Conservation (phyloP, 2,329 filamentous ascomycete species). For the Cyphellophora europaea region DNA sequence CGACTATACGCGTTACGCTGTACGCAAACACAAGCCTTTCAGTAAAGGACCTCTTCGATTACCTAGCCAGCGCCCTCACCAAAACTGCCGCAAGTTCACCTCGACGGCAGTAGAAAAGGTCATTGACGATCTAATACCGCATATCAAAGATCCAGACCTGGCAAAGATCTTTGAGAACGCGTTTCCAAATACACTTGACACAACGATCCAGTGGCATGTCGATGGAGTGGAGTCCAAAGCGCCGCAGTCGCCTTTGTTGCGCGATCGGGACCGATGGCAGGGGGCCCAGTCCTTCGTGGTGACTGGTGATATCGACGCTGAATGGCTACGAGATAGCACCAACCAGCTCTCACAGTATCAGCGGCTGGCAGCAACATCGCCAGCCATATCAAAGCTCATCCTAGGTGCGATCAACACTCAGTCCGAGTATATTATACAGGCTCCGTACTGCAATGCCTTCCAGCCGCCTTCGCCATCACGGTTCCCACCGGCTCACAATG, state of each 20-base stretch:
- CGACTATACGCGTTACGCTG: conserved; percentile 22
- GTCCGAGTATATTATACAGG: conserved; percentile 85
- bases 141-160: conserved; percentile 76
- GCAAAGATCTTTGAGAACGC: conserved; percentile 91
- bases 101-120: conserved; percentile 81
- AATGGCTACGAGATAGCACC: conserved; percentile 82
- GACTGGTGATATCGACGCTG: conserved; percentile 84
- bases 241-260: conserved; percentile 28
- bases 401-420: conserved; percentile 94
- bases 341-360: conserved; percentile 93
- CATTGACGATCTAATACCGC: conserved; percentile 69
- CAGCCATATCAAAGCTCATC: conserved; percentile 67
- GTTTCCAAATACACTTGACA: conserved; percentile 85
- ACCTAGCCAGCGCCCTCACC: conserved; percentile 75
- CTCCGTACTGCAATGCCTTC: conserved; percentile 97
- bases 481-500: conserved; percentile 62
- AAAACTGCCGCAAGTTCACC: conserved; percentile 77
- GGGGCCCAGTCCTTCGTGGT: conserved; percentile 89
- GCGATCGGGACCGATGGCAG: conserved; percentile 60
- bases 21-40: conserved; percentile 46
- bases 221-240: conserved; percentile 40
- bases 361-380: conserved; percentile 69
- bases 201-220: conserved; percentile 79
- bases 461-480: conserved; percentile 83
- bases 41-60: conserved; percentile 71